Evolutionary conservation across 257 asterid genomes (phyloP), one percentile per base, ranked within the genome.

Genomic region (Haberlea rhodopensis): DNA sequence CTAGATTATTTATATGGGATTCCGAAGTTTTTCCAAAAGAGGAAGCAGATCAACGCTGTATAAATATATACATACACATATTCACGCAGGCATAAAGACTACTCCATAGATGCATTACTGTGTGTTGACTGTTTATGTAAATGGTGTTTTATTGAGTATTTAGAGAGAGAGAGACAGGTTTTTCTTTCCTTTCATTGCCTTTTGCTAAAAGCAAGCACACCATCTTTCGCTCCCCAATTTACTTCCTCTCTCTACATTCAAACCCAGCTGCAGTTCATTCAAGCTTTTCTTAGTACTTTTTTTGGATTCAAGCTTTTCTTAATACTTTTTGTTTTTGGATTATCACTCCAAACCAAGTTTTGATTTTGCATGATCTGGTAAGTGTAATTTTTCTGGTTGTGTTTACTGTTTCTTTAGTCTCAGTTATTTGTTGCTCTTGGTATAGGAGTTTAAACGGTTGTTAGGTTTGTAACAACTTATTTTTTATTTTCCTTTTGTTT

Each of bases 201-300:
- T 37, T 37, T 37, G n/a, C n/a, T n/a, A n/a, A n/a, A n/a, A n/a
- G n/a, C n/a, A n/a, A n/a, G 52, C 66, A 67, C 5, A 9, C 46
- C 75, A 53, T 62, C 70, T 52, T 54, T 24, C 57, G 10, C 66
- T 70, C 73, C 61, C 71, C 18, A 70, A 57, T 31, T 34, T 20
- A 18, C 67, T 63, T 15, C 73, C 73, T 65, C 77, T 76, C 75
- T 61, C 77, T 70, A 62, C 61, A 63, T 54, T 56, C 13, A 11
- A 37, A 37, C 46, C 46, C 46, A 5, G 16, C 11, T 37, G 46
- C 46, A 37, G 46, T 37, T 37, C 46, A 37, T 37, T 37, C 46
- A 10, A 37, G 16, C 11, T 37, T 10, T 37, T n/a, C n/a, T n/a
- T 1, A 11, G 46, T 11, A 37, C 1, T 37, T 0, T n/a, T 37